Conservation (phyloP, 179 eudicot genomes). For the Drosera spatulata region DNA sequence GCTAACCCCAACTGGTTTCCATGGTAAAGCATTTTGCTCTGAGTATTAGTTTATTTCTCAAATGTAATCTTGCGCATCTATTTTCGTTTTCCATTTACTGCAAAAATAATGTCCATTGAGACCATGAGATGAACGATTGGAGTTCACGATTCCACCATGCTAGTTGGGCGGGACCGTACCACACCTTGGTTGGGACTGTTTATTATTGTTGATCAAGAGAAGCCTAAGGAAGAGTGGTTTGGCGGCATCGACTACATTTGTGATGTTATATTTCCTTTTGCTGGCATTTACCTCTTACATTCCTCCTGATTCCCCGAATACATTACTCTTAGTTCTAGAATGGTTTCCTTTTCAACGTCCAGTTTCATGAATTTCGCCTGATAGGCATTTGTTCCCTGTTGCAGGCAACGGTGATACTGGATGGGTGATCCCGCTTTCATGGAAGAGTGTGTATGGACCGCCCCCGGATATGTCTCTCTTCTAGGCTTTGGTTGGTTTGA, state of each 20-base stretch:
- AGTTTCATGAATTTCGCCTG: too few relatives aligned
- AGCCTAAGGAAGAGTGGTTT: too few relatives aligned
- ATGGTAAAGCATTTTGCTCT: conserved; percentile 25
- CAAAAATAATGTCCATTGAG: background rate
- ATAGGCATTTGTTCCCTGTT: background rate
- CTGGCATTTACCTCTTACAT: too few relatives aligned
- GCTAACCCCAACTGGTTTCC: conserved; percentile 20
- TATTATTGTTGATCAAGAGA: too few relatives aligned
- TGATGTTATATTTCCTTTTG: too few relatives aligned
- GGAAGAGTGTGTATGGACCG: conserved; percentile 95
- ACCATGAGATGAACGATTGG: background rate
- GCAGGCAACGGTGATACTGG: conserved; percentile 52
- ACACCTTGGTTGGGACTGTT: too few relatives aligned
- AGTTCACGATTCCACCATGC: too few relatives aligned
- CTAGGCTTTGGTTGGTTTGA: conserved; percentile 16
- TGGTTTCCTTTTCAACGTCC: background rate
- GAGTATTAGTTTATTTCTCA: background rate
- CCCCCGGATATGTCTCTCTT: conserved; percentile 86
- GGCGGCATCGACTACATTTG: too few relatives aligned
- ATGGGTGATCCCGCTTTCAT: conserved; percentile 85
- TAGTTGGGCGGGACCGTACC: too few relatives aligned
- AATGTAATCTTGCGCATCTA: too few relatives aligned
- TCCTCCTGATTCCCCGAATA: too few relatives aligned
- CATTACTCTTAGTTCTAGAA: too few relatives aligned
- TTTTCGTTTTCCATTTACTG: background rate